Evolutionary conservation across 2,329 filamentous ascomycete species (phyloP).

Genomic region (Lecanoromycetidae sp.): DNA sequence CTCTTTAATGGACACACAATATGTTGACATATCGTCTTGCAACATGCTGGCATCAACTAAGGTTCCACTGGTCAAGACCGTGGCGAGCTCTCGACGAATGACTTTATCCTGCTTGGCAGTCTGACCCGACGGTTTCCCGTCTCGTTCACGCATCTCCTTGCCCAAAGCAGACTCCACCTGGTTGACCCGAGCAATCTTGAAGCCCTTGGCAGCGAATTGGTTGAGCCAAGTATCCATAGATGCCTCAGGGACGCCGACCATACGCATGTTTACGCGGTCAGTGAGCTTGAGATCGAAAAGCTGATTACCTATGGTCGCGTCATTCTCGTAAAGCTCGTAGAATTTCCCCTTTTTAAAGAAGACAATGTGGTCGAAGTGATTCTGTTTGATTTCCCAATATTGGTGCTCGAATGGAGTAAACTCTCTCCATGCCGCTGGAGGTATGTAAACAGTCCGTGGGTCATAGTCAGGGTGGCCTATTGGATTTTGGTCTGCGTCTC

Average conservation of each 20-base stretch:
- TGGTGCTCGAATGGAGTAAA: slow-evolving; percentile 96
- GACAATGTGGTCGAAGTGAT: slow-evolving; percentile 92
- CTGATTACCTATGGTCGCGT: slow-evolving; percentile 91
- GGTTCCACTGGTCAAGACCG: slow-evolving; percentile 82
- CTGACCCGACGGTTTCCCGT: slow-evolving; percentile 43
- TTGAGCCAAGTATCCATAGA: slow-evolving; percentile 96
- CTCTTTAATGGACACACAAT: slow-evolving; percentile 90
- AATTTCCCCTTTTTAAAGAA: slow-evolving; percentile 99
- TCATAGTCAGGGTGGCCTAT: slow-evolving; percentile 79
- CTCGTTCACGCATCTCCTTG: slow-evolving; percentile 97
- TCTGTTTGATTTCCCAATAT: slow-evolving; percentile 98
- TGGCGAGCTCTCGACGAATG: slow-evolving; percentile 79
- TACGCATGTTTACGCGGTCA: slow-evolving; percentile 97
- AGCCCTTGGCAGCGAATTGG: slow-evolving; percentile 95
- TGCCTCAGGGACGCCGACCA: slow-evolving; percentile 95
- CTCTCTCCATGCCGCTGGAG: slow-evolving; percentile 61
- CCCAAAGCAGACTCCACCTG: slow-evolving; percentile 91
- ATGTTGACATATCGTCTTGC: slow-evolving; percentile 94
- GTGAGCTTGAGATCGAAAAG: slow-evolving; percentile 96
- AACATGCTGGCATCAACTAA: slow-evolving; percentile 94
- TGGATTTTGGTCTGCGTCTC: slow-evolving; percentile 71
- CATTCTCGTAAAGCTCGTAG: slow-evolving; percentile 95
- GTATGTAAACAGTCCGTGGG: slow-evolving; percentile 80
- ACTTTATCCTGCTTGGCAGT: slow-evolving; percentile 74
- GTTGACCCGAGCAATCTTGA: slow-evolving; percentile 91